Conservation (phyloP, 345 rosid genomes). For the Orychophragmus violaceus region DNA sequence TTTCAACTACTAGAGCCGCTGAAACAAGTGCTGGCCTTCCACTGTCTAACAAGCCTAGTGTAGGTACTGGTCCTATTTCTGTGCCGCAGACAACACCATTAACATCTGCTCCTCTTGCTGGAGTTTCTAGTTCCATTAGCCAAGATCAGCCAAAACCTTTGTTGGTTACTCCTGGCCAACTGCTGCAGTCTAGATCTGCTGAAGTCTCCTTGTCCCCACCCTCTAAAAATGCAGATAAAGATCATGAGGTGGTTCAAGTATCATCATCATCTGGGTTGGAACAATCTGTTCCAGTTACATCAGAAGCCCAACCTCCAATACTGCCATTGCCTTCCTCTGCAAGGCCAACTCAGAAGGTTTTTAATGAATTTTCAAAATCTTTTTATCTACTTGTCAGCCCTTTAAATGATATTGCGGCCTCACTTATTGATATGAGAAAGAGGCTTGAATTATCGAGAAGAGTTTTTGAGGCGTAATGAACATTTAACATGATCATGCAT, state of each 20-base stretch:
- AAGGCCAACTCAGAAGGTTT: slow-evolving; percentile 40
- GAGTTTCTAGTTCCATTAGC: slow-evolving; percentile 40
- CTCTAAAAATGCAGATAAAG: slow-evolving; percentile 47
- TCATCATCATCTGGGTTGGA: slow-evolving; percentile 43
- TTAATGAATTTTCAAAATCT: background rate
- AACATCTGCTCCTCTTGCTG: slow-evolving; percentile 36
- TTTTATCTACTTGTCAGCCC: background rate
- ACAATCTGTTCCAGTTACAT: slow-evolving; percentile 40
- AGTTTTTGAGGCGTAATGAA: background rate
- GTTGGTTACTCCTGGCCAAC: slow-evolving; percentile 70
- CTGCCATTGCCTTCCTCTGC: slow-evolving; percentile 74
- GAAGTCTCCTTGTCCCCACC: slow-evolving; percentile 39
- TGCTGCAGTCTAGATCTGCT: slow-evolving; percentile 52
- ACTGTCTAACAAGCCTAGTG: slow-evolving; percentile 42
- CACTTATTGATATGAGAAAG: background rate
- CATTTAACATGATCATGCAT: background rate
- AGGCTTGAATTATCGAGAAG: background rate
- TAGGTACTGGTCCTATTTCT: slow-evolving; percentile 39
- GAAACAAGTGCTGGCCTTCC: slow-evolving; percentile 42
- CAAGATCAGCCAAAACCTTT: slow-evolving; percentile 45
- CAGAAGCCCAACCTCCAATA: slow-evolving; percentile 69
- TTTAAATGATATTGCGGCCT: background rate
- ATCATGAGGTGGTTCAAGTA: slow-evolving; percentile 66
- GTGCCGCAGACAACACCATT: slow-evolving; percentile 43
- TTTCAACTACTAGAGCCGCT: slow-evolving; percentile 42